Conservation (phyloP, 2,329 filamentous ascomycete genomes). For the Colletotrichum eremochloae region DNA sequence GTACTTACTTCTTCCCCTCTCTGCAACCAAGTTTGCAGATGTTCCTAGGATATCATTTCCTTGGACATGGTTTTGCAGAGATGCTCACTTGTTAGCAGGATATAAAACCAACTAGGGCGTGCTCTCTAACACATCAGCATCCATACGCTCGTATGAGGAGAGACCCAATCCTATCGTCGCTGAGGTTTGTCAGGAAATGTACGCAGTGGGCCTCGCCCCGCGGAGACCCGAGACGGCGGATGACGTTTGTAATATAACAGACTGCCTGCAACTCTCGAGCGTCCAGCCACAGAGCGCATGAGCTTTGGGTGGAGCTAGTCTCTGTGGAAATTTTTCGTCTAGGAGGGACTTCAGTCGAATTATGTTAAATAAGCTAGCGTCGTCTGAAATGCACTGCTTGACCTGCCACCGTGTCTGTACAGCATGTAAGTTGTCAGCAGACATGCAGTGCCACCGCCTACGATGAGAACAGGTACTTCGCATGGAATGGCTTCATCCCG, state of each 20-base stretch:
- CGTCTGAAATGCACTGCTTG: not conserved
- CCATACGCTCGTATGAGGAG: slow-evolving; percentile 41
- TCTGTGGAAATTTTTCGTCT: slow-evolving; percentile 49
- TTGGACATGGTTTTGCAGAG: not conserved
- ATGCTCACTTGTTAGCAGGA: slow-evolving; percentile 50
- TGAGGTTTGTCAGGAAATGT: slow-evolving; percentile 39
- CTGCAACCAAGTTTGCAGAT: slow-evolving; percentile 19
- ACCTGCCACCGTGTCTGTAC: slow-evolving; percentile 38
- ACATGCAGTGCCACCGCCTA: slow-evolving; percentile 54
- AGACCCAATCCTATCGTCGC: slow-evolving; percentile 32
- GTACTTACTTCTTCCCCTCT: slow-evolving; percentile 46
- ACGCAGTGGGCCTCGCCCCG: slow-evolving; percentile 40
- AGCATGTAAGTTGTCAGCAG: slow-evolving; percentile 52
- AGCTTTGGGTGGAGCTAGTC: slow-evolving; percentile 48
- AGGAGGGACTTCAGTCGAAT: slow-evolving; percentile 46
- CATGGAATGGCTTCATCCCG: slow-evolving; percentile 17
- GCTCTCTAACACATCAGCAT: slow-evolving; percentile 29
- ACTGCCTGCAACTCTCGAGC: slow-evolving; percentile 42
- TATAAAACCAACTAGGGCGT: slow-evolving; percentile 49
- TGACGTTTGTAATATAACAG: slow-evolving; percentile 30
- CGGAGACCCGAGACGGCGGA: slow-evolving; percentile 29
- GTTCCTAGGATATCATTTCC: not conserved
- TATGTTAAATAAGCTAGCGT: slow-evolving; percentile 30
- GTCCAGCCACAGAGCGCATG: slow-evolving; percentile 40
- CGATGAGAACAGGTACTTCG: slow-evolving; percentile 52